phyloP scores from a whole-genome alignment of 176 grass and related monocot species.

The sorghum (Sorghum bicolor) region Sorghum_bicolor_NCBIv3 NC_012878.2:47755501-47756000 shows the following conservation, averaged over 20 bases:
- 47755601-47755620: background rate
- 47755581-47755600: background rate
- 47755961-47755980: conserved; percentile 22
- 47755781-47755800: conserved; percentile 1
- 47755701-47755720: conserved; percentile 37
- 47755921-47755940: conserved; percentile 72
- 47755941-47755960: conserved; percentile 94
- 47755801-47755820: conserved; percentile 11
- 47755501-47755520: too few relatives aligned
- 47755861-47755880: background rate
- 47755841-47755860: conserved; percentile 4
- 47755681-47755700: conserved; percentile 16
- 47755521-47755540: background rate
- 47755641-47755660: background rate
- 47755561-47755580: background rate
- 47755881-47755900: background rate
- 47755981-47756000: conserved; percentile 22
- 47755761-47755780: background rate
- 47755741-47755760: conserved; percentile 28
- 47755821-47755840: conserved; percentile 14
- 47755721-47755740: conserved; percentile 10
- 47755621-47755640: background rate
- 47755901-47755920: background rate
- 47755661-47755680: background rate
- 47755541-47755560: background rate